These are phyloP conservation scores for Pyrenochaeta sp. DNA, from an alignment of 2,329 filamentous ascomycete genomes.

Conservation along the genomic window DNA sequence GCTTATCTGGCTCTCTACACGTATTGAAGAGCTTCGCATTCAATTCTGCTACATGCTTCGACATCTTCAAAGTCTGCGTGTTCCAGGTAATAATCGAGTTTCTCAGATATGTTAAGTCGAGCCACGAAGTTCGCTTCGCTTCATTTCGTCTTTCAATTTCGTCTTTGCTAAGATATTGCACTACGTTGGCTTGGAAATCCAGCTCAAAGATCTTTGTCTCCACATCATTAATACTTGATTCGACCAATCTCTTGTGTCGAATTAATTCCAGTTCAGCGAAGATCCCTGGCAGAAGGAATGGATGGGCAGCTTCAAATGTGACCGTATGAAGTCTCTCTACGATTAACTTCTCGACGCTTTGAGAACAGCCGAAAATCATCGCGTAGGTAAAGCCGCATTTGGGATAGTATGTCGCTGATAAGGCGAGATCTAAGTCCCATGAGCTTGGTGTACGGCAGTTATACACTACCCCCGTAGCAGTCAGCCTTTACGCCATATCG, in stretches of 20 bases:
- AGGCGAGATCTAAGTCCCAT: conserved; percentile 24
- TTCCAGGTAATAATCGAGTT: conserved; percentile 27
- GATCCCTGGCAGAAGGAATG: conserved; percentile 23
- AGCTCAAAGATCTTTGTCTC: conserved; percentile 24
- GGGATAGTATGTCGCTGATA: conserved; percentile 23
- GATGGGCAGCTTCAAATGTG: conserved; percentile 17
- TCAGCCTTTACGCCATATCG: neutral
- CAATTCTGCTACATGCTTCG: conserved; percentile 8
- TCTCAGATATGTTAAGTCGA: conserved; percentile 27
- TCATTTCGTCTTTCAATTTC: conserved; percentile 13
- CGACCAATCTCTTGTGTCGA: conserved; percentile 20
- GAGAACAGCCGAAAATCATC: conserved; percentile 23
- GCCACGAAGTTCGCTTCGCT: conserved; percentile 21
- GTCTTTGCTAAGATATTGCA: neutral
- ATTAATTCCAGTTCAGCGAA: conserved; percentile 23
- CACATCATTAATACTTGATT: conserved; percentile 17
- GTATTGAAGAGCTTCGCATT: neutral
- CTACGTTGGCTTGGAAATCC: conserved; percentile 4
- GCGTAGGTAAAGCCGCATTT: conserved; percentile 15
- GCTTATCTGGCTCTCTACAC: neutral
- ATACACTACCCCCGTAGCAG: conserved; percentile 19
- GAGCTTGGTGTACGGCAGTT: conserved; percentile 27
- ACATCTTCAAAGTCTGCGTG: conserved; percentile 23
- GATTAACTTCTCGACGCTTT: conserved; percentile 12
- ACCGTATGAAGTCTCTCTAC: conserved; percentile 13